Base-by-base conservation (phyloP, 768 basidiomycete genomes). In the Hirschioporus abietinus region DNA sequence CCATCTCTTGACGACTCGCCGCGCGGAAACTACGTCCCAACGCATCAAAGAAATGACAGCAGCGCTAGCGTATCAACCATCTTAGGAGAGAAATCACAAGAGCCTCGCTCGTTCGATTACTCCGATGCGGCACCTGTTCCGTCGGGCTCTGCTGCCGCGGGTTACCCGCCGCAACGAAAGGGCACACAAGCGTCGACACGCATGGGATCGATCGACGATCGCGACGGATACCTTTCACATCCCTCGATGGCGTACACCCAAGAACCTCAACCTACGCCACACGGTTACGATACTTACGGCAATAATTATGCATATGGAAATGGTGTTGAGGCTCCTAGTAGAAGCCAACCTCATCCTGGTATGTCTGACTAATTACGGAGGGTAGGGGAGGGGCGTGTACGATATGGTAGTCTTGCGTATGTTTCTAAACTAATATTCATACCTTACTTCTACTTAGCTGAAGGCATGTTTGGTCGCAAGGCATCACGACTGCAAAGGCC, bases 1-100 rank as follows among this genome's bases (percentile, higher is more conserved):
- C 78, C 79, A 60, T 87, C 88, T 34, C 73, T 76, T 63, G 74
- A 82, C 67, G 67, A 66, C n/a, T 62, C 69, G 65, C 60, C 60
- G 12, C 60, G 60, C 60, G 68, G 66, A 63, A 75, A 69, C 17
- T 77, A 75, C 64, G 76, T 75, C 10, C 83, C 80, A 66, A 75
- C 78, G 30, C 88, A 92, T 69, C 65, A 80, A 63, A 81, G 86
- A 67, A 78, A 85, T 63, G 80, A 81, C 65, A 91, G 90, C 72
- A 76, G 75, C 27, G 78, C 79, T 6, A 86, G 85, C 67, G 82
- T 82, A 63, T 83, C 86, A 25, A 88, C 88, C 63, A 79, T 89
- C 57, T 72, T 85, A 66, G 80, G 77, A 58, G 78, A 82, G 67
- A 84, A 85, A 18, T 74, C 79, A 42, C 83, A 83, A 66, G 74